phyloP scores from a whole-genome alignment of 2,329 filamentous ascomycete genomes.

The Arthroderma sp. region DNA sequence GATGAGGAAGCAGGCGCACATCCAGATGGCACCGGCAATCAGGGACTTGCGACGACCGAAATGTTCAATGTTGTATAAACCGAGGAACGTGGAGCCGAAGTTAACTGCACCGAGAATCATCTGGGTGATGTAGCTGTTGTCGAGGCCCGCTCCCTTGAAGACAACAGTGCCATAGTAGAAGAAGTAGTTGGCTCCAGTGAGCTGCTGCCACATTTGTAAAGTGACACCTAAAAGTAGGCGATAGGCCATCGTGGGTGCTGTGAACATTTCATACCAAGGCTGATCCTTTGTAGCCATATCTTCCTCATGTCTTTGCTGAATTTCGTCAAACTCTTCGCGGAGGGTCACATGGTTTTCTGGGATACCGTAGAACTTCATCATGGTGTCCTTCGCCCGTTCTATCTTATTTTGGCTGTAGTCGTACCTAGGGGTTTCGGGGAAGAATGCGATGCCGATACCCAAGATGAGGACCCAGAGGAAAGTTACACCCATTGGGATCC shows the following conservation, averaged over 20 bases:
- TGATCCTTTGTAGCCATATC: conserved; percentile 32
- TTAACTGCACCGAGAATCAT: conserved; percentile 59
- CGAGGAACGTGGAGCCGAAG: conserved; percentile 52
- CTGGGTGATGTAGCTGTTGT: conserved; percentile 53
- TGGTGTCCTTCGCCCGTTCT: conserved; percentile 39
- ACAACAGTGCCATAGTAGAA: conserved; percentile 46
- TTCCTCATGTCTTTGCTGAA: conserved; percentile 46
- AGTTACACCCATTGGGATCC: conserved; percentile 43
- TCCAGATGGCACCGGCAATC: conserved; percentile 54
- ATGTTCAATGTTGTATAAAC: conserved; percentile 57
- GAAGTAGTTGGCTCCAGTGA: conserved; percentile 38
- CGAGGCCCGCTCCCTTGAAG: conserved; percentile 53
- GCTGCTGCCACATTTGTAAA: conserved; percentile 36
- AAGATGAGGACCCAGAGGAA: conserved; percentile 46
- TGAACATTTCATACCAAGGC: conserved; percentile 33
- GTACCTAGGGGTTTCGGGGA: conserved; percentile 47
- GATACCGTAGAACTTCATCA: conserved; percentile 44
- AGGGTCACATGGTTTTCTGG: conserved; percentile 43
- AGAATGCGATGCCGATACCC: conserved; percentile 41
- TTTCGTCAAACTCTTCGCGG: conserved; percentile 43
- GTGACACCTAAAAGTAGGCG: conserved; percentile 32
- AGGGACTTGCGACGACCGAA: conserved; percentile 57
- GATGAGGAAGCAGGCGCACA: conserved; percentile 47
- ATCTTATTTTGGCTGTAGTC: conserved; percentile 42
- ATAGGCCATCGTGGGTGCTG: conserved; percentile 36